These are phyloP conservation scores for Fomitopsis pinicola DNA, from an alignment of 1,284 basidiomycete species.

Conservation along the genomic window DNA sequence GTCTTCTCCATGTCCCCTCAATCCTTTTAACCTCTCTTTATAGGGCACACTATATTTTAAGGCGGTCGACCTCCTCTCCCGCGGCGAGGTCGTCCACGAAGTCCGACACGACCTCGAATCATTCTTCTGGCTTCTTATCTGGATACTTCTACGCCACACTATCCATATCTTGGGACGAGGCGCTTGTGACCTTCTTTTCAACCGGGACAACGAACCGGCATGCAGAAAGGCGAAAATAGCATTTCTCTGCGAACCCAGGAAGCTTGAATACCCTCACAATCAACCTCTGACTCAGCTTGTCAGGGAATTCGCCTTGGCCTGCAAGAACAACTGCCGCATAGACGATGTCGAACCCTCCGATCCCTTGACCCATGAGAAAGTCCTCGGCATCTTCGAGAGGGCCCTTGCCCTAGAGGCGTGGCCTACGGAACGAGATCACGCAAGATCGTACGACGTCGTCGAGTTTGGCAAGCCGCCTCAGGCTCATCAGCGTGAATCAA, in stretches of 20 bases:
- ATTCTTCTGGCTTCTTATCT: constrained; percentile 14
- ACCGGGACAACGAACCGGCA: too few species aligned
- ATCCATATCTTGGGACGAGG: too few species aligned
- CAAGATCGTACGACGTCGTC: too few species aligned
- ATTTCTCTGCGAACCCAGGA: too few species aligned
- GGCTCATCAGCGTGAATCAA: neutral
- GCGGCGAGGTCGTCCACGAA: neutral
- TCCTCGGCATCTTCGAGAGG: neutral
- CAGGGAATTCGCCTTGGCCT: too few species aligned
- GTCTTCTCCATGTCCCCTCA: neutral
- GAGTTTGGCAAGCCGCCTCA: neutral
- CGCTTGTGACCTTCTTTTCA: too few species aligned
- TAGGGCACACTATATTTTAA: constrained; percentile 16
- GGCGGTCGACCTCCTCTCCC: constrained; percentile 3
- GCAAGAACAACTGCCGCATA: too few species aligned
- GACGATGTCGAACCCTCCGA: neutral
- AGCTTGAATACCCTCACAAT: too few species aligned
- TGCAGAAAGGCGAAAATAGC: too few species aligned
- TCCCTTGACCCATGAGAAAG: neutral
- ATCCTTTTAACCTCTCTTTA: neutral
- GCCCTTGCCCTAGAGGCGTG: neutral
- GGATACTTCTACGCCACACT: neutral
- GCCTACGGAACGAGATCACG: neutral
- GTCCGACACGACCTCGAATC: constrained; percentile 15
- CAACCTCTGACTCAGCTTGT: too few species aligned